phyloP scores from a whole-genome alignment of 305 asterid species.

The Andrographis paniculata region DNA sequence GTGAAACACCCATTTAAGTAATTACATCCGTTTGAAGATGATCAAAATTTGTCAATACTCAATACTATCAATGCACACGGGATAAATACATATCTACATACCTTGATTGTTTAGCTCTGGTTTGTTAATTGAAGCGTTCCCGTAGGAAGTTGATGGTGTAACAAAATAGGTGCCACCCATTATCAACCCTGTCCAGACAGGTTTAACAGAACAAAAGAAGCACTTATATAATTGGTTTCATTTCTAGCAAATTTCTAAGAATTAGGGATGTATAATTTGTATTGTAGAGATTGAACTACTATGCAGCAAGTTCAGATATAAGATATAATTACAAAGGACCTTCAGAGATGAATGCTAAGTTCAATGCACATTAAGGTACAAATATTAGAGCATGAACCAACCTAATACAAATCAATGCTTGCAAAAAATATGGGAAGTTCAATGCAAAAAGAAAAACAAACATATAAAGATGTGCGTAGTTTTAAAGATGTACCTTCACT shows the following conservation, averaged over 20 bases:
- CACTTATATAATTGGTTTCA: slow-evolving; percentile 2
- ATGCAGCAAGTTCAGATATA: too few species aligned
- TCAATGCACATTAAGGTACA: slow-evolving; percentile 3
- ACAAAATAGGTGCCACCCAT: slow-evolving; percentile 61
- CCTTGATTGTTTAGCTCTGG: slow-evolving; percentile 53
- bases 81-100: slow-evolving; percentile 25
- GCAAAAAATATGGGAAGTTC: slow-evolving; percentile 12
- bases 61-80: slow-evolving; percentile 4
- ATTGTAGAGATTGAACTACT: slow-evolving; percentile 13
- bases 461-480: neutral
- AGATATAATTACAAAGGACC: too few species aligned
- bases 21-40: slow-evolving; percentile 19
- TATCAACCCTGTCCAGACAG: slow-evolving; percentile 53
- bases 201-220: slow-evolving; percentile 13
- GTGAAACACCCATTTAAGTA: slow-evolving; percentile 25
- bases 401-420: slow-evolving; percentile 4
- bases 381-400: too few species aligned
- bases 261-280: slow-evolving; percentile 8
- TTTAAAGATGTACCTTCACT: slow-evolving; percentile 57
- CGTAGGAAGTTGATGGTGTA: slow-evolving; percentile 44
- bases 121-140: slow-evolving; percentile 42
- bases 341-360: too few species aligned
- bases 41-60: slow-evolving; percentile 9
- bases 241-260: slow-evolving; percentile 17
- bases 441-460: slow-evolving; percentile 5